phyloP scores from a whole-genome alignment of 1,284 basidiomycete species.

The Albatrellus sp. region DNA sequence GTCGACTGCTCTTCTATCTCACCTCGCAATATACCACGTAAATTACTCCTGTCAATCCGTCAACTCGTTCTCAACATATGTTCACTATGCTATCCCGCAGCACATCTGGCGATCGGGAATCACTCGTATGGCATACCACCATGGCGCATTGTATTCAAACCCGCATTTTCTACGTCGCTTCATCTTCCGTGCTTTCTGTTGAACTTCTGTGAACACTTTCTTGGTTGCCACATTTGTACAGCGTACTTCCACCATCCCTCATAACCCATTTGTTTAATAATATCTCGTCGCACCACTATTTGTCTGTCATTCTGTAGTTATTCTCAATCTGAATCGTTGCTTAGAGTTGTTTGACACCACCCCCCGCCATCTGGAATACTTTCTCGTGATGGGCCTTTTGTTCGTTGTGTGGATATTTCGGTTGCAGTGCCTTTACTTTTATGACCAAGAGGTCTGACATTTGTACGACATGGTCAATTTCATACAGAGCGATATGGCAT shows the following conservation, averaged over 20 bases:
- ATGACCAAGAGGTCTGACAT: no score
- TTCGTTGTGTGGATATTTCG: no score
- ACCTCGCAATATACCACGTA: conserved; percentile 12
- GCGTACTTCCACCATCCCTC: conserved; percentile 22
- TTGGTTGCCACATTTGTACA: conserved; percentile 26
- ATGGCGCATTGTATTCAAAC: conserved; percentile 16
- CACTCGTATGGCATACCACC: conserved; percentile 14
- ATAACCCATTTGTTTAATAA: conserved; percentile 25
- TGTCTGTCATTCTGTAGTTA: conserved; percentile 58
- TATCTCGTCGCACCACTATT: conserved; percentile 45
- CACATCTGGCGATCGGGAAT: conserved; percentile 11
- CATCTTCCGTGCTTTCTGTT: conserved; percentile 18
- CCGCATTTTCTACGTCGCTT: conserved; percentile 12
- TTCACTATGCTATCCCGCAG: conserved; percentile 14
- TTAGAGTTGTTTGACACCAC: conserved; percentile 6
- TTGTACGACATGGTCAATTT: no score
- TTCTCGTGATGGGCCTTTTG: no score
- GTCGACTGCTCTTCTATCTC: background rate
- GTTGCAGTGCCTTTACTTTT: no score
- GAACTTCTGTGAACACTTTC: conserved; percentile 22
- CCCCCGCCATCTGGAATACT: no score
- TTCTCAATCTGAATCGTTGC: conserved; percentile 26
- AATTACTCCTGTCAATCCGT: conserved; percentile 9
- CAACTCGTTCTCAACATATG: conserved; percentile 7
- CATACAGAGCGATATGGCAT: no score